Evolutionary conservation across 2,329 filamentous ascomycete genomes (phyloP), one percentile per base, ranked within the genome.

Genomic region (Dactylellina parvicollis): DNA sequence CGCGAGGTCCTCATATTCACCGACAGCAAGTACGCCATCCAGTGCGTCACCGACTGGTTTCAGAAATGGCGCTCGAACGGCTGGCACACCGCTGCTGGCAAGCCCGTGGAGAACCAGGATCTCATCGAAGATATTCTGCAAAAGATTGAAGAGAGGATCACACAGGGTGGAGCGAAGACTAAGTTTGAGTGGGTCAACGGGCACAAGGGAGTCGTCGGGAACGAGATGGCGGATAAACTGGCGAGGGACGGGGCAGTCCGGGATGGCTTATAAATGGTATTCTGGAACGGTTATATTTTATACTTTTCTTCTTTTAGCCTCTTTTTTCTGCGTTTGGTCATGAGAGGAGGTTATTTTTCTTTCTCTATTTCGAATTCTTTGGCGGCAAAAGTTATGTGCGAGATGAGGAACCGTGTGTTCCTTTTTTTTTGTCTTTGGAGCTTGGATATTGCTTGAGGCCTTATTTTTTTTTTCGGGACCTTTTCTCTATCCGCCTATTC

Each of bases 1-100:
- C 85, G 90, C 66, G 84, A 88, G 71, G 86, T 96, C 10, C 85
- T 88, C 65, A 96, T 99, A 76, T 86, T 89, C 79, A 92, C 89
- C n/a, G 95, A 99, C 81, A 95, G 91, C 80, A 88, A 89, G 78
- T 98, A 98, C 82, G 86, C 91, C 0, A 96, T 97, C 80, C 89
- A 93, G 76, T 98, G 94, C 79, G 87, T 92, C 24, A 96, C 89
- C 0, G 85, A 88, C 46, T 99, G 95, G 94, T 92, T 88, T 78
- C 80, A 82, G 20, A 88, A 86, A 64, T 98, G 95, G 95, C 84
- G 87, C 75, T 85, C 81, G 64, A 89, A 94, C 77, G 85, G 85
- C 4, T 99, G 94, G 94, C 86, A 85, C 79, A 96, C 88, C n/a
- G 82, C 87, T 2, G 82, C 84, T 0, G 87, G 88, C 8, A 89